Conservation (phyloP, 192 early-diverging fungal species). For the Powellomyces hirtus region DNA sequence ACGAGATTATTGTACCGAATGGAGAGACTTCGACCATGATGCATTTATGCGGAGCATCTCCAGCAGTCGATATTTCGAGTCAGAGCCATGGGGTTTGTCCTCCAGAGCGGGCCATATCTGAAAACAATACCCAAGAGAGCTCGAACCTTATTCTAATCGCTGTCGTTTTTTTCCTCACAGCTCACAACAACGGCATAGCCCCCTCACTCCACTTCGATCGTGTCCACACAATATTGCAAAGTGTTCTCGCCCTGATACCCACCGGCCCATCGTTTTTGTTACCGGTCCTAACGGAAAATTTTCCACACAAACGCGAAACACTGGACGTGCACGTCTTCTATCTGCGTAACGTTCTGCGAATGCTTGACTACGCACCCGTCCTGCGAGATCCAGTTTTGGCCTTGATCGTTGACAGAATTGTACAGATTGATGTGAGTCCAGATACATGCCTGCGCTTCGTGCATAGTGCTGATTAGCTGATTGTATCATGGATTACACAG, state of each 20-base stretch:
- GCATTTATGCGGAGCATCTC: too few relatives aligned
- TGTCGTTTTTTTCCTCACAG: not conserved
- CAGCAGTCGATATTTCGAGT: too few relatives aligned
- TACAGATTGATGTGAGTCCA: slow-evolving; percentile 80
- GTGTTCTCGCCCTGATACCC: slow-evolving; percentile 68
- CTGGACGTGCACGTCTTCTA: slow-evolving; percentile 60
- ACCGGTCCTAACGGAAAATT: slow-evolving; percentile 57
- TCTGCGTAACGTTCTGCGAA: slow-evolving; percentile 71
- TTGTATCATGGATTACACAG: too few relatives aligned
- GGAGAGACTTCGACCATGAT: not conserved
- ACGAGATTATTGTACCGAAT: too few relatives aligned
- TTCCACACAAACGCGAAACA: slow-evolving; percentile 72
- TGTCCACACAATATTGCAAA: slow-evolving; percentile 58
- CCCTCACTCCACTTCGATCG: slow-evolving; percentile 47
- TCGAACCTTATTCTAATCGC: too few relatives aligned
- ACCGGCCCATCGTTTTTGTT: slow-evolving; percentile 64
- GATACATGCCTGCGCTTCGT: too few relatives aligned
- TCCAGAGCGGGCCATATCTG: too few relatives aligned
- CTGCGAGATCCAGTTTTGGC: slow-evolving; percentile 69
- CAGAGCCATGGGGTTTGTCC: too few relatives aligned
- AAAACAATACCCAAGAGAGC: too few relatives aligned
- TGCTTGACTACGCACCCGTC: slow-evolving; percentile 74
- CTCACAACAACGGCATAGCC: not conserved
- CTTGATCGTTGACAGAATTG: slow-evolving; percentile 76
- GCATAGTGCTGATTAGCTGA: too few relatives aligned